Evolutionary conservation across 2,329 filamentous ascomycete genomes (phyloP).

Genomic region (Apiospora koreana): DNA sequence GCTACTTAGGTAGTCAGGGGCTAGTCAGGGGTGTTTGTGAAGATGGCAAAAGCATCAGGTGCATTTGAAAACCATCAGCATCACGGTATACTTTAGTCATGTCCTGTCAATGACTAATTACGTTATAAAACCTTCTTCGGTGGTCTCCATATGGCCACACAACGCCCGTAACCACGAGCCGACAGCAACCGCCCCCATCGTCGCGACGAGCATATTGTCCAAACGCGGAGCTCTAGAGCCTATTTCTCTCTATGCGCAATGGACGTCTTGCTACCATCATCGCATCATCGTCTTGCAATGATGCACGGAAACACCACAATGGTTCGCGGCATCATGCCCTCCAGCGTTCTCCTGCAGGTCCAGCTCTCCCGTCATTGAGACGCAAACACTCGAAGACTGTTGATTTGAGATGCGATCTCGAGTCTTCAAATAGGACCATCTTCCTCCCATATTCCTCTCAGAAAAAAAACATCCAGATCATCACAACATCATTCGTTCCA

Average conservation of each 20-base stretch:
- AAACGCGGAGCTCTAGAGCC: not conserved
- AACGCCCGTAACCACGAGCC: not conserved
- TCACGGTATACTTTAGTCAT: not conserved
- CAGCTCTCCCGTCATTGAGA: not conserved
- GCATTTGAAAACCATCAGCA: not conserved
- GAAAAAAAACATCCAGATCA: not conserved
- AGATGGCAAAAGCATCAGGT: not conserved
- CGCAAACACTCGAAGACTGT: not conserved
- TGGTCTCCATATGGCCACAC: not conserved
- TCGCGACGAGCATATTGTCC: not conserved
- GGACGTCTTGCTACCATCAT: not conserved
- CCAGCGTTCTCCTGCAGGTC: not conserved
- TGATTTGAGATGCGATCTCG: not conserved
- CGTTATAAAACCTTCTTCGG: not conserved
- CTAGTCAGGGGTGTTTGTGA: not conserved
- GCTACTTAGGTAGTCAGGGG: not conserved
- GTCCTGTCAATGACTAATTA: not conserved
- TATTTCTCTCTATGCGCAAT: not conserved
- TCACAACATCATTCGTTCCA: not conserved
- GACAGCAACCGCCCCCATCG: not conserved
- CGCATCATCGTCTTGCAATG: not conserved
- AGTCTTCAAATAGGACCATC: not conserved
- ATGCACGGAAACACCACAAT: not conserved
- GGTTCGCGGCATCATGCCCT: not conserved
- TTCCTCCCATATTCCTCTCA: not conserved